Conservation (phyloP, 768 basidiomycete genomes). For the Hygrophorus russula region DNA sequence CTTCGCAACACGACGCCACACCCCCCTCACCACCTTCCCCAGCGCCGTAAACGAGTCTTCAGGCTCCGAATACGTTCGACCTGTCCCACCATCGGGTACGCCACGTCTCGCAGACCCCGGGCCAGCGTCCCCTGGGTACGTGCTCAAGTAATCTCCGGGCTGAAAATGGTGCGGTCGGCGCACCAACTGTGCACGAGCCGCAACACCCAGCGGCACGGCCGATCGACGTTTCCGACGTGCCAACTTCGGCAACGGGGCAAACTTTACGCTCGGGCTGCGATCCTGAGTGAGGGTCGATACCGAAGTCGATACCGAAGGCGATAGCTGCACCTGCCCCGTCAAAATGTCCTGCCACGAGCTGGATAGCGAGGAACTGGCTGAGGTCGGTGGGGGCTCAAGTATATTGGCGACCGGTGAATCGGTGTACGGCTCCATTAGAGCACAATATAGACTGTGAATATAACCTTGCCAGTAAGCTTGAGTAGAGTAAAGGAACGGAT, state of each 20-base stretch:
- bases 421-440: too few species aligned
- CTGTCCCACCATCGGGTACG: not conserved
- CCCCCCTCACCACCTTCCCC: constrained; percentile 40
- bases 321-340: too few species aligned
- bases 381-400: too few species aligned
- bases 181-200: constrained; percentile 34
- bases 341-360: too few species aligned
- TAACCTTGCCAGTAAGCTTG: too few species aligned
- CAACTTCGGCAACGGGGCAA: constrained; percentile 47
- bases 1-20: constrained; percentile 23
- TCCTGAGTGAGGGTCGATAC: too few species aligned
- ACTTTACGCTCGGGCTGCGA: constrained; percentile 31
- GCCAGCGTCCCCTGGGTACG: not conserved
- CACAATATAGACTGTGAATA: too few species aligned
- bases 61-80: constrained; percentile 12
- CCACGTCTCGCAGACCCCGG: not conserved
- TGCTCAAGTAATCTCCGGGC: constrained; percentile 8
- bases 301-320: too few species aligned
- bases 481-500: too few species aligned
- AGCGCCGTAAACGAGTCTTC: constrained; percentile 40
- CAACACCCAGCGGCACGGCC: constrained; percentile 41
- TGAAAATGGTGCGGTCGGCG: constrained; percentile 19
- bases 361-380: too few species aligned
- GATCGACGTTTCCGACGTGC: constrained; percentile 39
- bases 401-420: too few species aligned